phyloP scores from a whole-genome alignment of 2,329 filamentous ascomycete species.

The Neonectria coccinea region DNA sequence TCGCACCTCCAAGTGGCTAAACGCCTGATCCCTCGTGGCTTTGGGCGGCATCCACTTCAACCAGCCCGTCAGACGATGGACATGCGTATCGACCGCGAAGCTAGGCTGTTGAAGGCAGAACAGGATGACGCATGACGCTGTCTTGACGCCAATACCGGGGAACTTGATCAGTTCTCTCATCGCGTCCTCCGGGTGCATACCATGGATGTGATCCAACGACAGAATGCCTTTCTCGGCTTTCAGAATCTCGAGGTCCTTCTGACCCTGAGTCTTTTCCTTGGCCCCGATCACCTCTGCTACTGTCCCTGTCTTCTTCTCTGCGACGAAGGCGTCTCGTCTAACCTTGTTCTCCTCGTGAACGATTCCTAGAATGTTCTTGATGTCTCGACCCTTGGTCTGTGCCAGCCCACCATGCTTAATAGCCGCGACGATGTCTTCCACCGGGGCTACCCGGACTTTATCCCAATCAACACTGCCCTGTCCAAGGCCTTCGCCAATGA shows the following conservation, averaged over 20 bases:
- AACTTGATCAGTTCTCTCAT: conserved; percentile 45
- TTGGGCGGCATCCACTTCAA: conserved; percentile 45
- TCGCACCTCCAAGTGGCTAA: conserved; percentile 45
- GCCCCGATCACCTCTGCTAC: conserved; percentile 31
- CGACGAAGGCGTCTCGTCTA: conserved; percentile 40
- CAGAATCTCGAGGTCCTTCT: conserved; percentile 45
- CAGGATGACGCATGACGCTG: conserved; percentile 45
- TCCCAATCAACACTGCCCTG: conserved; percentile 46
- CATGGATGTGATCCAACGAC: conserved; percentile 45
- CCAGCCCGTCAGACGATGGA: conserved; percentile 44
- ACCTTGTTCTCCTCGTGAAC: conserved; percentile 43
- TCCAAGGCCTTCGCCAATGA: conserved; percentile 41
- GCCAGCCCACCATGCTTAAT: conserved; percentile 65
- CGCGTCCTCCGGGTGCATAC: conserved; percentile 44
- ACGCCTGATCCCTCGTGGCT: conserved; percentile 43
- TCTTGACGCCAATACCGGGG: conserved; percentile 45
- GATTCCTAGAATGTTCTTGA: conserved; percentile 43
- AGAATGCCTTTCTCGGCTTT: conserved; percentile 44
- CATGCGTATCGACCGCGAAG: conserved; percentile 46
- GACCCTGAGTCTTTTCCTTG: conserved; percentile 41
- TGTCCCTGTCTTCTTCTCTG: conserved; percentile 38
- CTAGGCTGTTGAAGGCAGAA: conserved; percentile 46
- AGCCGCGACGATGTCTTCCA: conserved; percentile 66
- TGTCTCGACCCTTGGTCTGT: conserved; percentile 44
- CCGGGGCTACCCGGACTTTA: conserved; percentile 40